Conservation (phyloP, 768 basidiomycete genomes). For the Antrodiella citrinella region DNA sequence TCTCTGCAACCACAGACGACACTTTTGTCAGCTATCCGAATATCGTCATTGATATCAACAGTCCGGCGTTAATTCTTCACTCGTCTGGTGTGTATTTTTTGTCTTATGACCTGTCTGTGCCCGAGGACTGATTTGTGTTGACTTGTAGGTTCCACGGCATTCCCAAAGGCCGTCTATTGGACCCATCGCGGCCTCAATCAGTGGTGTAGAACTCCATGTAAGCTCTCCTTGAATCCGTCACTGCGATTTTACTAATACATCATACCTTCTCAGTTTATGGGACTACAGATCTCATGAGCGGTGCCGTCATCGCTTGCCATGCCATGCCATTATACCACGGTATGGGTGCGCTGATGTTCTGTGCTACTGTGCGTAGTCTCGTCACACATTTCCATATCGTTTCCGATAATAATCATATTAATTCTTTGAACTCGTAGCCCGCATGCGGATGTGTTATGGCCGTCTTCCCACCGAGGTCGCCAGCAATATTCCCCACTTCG, state of each 20-base stretch:
- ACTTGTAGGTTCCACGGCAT: conserved; percentile 18
- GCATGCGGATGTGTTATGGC: conserved; percentile 20
- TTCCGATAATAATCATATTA: neutral
- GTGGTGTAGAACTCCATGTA: conserved; percentile 7
- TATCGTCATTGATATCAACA: conserved; percentile 10
- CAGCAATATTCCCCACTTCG: conserved; percentile 22
- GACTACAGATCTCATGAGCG: conserved; percentile 16
- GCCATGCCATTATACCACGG: conserved; percentile 26
- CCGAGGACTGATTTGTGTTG: neutral
- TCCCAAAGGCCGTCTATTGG: conserved; percentile 21
- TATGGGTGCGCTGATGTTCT: conserved; percentile 22
- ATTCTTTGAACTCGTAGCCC: conserved; percentile 11
- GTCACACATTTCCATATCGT: neutral
- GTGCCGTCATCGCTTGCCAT: conserved; percentile 19
- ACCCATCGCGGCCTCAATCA: neutral
- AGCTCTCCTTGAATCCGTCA: too few relatives aligned
- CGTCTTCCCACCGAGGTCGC: conserved; percentile 22
- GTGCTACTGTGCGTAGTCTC: conserved; percentile 13
- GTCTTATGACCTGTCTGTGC: neutral
- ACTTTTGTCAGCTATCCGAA: conserved; percentile 9
- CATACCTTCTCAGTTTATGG: too few relatives aligned
- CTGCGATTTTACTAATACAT: too few relatives aligned
- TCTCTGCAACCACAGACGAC: conserved; percentile 3
- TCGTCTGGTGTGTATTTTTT: conserved; percentile 19
- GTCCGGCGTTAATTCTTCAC: conserved; percentile 18